These are phyloP conservation scores for Sporodiniella umbellata DNA, from an alignment of 371 early-diverging fungal genomes.

Conservation along the genomic window DNA sequence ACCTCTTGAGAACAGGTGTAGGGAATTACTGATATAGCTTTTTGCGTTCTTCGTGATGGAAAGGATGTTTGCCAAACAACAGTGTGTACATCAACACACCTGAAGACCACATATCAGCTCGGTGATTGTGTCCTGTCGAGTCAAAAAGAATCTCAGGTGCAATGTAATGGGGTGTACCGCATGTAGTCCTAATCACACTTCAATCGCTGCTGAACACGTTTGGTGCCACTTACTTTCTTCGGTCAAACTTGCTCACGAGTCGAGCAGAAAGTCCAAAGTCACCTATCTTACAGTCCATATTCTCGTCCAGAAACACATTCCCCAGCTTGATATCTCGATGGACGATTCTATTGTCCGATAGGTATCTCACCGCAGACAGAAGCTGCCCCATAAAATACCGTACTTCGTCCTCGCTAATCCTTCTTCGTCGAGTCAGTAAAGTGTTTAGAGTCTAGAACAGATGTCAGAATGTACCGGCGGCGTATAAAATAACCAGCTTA, in stretches of 20 bases:
- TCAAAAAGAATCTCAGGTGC: constrained; percentile 94
- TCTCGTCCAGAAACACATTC: constrained; percentile 86
- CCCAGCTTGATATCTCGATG: constrained; percentile 98
- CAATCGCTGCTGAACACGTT: not conserved
- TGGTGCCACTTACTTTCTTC: constrained; percentile 74
- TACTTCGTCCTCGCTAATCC: constrained; percentile 88
- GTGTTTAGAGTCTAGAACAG: constrained; percentile 83
- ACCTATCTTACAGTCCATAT: constrained; percentile 90
- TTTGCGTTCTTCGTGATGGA: constrained; percentile 84
- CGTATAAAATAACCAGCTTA: constrained; percentile 19
- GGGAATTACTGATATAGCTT: constrained; percentile 71
- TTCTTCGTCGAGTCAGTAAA: constrained; percentile 74
- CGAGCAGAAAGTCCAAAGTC: constrained; percentile 97
- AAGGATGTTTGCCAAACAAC: constrained; percentile 71
- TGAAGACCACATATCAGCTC: constrained; percentile 98
- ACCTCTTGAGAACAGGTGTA: not conserved
- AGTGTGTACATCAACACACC: constrained; percentile 90
- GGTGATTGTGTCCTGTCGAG: constrained; percentile 83
- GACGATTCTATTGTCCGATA: constrained; percentile 84
- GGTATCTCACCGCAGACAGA: constrained; percentile 79
- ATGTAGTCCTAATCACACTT: constrained; percentile 4
- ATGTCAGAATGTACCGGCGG: constrained; percentile 9
- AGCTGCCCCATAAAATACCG: constrained; percentile 86
- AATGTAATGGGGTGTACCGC: constrained; percentile 97
- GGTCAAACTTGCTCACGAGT: constrained; percentile 67